Evolutionary conservation across 768 basidiomycete genomes (phyloP).

Genomic region (Boletellus sp.): DNA sequence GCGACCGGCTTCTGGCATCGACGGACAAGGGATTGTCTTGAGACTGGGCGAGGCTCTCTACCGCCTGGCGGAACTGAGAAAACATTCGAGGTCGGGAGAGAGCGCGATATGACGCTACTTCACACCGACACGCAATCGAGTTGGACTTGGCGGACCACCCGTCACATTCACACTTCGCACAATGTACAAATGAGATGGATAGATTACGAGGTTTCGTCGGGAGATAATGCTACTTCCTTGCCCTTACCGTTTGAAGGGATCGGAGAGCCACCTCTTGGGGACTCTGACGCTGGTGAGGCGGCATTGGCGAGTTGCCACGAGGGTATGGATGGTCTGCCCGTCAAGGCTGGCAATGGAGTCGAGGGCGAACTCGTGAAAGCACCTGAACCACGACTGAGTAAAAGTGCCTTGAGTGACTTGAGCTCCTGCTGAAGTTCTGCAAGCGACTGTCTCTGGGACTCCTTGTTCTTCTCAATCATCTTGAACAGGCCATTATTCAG

Average conservation of each 20-base stretch:
- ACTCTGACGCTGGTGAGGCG: conserved; percentile 19
- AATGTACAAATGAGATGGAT: background rate
- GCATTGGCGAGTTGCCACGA: conserved; percentile 79
- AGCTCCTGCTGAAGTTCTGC: conserved; percentile 89
- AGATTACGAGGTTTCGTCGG: conserved; percentile 18
- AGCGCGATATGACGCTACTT: background rate
- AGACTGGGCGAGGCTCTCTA: conserved; percentile 63
- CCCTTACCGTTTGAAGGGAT: conserved; percentile 47
- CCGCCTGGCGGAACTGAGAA: conserved; percentile 66
- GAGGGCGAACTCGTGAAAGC: conserved; percentile 44
- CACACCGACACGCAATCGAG: background rate
- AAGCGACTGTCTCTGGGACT: conserved; percentile 77
- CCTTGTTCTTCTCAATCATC: conserved; percentile 95
- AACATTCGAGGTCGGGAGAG: conserved; percentile 51
- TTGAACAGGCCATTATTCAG: conserved; percentile 29
- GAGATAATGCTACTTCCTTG: conserved; percentile 45
- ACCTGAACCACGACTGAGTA: conserved; percentile 68
- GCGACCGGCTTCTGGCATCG: conserved; percentile 37
- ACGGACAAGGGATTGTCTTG: conserved; percentile 30
- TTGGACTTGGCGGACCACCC: background rate
- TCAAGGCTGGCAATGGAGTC: conserved; percentile 46
- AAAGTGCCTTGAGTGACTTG: conserved; percentile 87
- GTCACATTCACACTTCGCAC: conserved; percentile 4
- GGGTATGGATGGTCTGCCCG: conserved; percentile 74
- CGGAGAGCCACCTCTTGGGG: conserved; percentile 5